Evolutionary conservation across 441 rosid genomes (phyloP), one percentile per base, ranked within the genome.

Genomic region (Brassica balearica): DNA sequence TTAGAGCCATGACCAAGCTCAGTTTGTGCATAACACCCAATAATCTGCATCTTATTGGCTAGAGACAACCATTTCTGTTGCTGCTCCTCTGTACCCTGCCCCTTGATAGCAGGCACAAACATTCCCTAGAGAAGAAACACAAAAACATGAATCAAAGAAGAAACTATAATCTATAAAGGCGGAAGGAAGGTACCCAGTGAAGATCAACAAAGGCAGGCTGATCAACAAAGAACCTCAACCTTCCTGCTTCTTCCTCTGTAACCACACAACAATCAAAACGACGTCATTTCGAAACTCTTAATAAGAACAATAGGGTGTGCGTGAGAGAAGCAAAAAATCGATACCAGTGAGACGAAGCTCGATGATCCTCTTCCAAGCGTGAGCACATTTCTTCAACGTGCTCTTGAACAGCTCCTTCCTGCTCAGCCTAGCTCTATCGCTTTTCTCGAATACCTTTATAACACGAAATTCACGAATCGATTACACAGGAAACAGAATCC

Each of bases 1-100:
- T 95, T 95, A 25, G 99, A 95, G 78, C 98, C 99, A 80, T 95
- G 99, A 69, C 99, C 99, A 51, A 95, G 97, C 84, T 95, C 99
- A 76, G 99, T 95, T 71, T 95, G 99, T n/a, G 98, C 98, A 88
- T 95, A 95, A 82, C 97, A 91, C 51, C 99, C 98, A 78, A 95
- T 91, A 80, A 95, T 95, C 82, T 95, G 94, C 99, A 95, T 92
- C 88, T 84, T 93, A 82, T 76, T 78, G n/a, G 99, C 99, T 88
- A 92, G 79, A 4, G 98, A 85, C 79, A 95, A 80, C 98, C 98
- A 95, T 79, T 93, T 91, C 84, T 89, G 73, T 55, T 93, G 98
- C 85, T 95, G 98, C 89, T 93, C 96, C 6, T 89, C 97, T 11
- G 97, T 93, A 7, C 99, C 98, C 79, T 92, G 97, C 20, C 99